Conservation (phyloP, 257 asterid genomes). For the Forsythia suspensa region DNA sequence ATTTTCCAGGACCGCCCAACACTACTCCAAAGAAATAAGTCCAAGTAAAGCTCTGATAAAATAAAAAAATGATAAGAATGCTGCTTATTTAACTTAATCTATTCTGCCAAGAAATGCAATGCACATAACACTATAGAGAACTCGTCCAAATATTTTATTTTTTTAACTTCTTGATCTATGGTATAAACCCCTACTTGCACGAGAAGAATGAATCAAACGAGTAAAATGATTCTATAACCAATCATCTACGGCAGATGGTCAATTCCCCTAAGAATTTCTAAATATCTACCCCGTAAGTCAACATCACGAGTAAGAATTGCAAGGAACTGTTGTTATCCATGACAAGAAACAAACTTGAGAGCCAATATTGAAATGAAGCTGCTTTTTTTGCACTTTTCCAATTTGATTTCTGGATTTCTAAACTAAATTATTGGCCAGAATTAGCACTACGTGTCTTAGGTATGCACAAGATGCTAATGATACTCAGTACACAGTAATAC, state of each 20-base stretch:
- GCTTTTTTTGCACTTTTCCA: no score
- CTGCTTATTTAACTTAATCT: background rate
- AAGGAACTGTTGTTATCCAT: no score
- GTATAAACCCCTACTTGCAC: background rate
- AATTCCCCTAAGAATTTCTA: no score
- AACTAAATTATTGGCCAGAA: no score
- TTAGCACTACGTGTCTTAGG: no score
- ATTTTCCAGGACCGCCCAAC: constrained; percentile 96
- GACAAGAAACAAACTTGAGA: no score
- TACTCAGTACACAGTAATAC: background rate
- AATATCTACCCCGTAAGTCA: no score
- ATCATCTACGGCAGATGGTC: background rate
- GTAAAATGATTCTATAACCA: background rate
- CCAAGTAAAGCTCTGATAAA: constrained; percentile 21
- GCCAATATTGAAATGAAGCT: no score
- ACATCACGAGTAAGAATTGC: no score
- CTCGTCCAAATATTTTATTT: background rate
- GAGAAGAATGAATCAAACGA: background rate
- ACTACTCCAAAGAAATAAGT: constrained; percentile 45
- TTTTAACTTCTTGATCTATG: background rate
- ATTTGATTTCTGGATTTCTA: background rate
- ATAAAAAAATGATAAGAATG: constrained; percentile 4
- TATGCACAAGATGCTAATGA: background rate
- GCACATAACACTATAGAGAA: background rate
- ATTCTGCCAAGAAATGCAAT: background rate